Evolutionary conservation across 208 protist genomes (phyloP).

Genomic region (Leishmania amazonensis): DNA sequence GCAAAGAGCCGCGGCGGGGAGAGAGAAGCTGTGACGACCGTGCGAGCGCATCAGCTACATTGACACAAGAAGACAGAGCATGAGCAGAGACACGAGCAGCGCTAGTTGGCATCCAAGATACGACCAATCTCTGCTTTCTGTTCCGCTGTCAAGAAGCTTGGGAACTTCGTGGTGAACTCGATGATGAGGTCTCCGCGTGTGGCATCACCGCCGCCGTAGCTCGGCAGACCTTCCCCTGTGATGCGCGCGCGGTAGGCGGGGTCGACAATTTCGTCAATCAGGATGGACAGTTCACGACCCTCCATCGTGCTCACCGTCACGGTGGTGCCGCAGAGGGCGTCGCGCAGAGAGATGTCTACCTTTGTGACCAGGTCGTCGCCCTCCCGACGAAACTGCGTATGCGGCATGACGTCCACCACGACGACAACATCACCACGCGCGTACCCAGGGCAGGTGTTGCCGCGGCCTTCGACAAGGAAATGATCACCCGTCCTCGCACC

Average conservation of each 20-base stretch:
- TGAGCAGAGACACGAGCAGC: background rate
- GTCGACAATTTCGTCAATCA: constrained; percentile 90
- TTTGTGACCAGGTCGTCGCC: constrained; percentile 77
- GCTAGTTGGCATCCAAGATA: constrained; percentile 70
- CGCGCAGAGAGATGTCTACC: constrained; percentile 69
- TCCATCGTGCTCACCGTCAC: constrained; percentile 85
- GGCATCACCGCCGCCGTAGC: constrained; percentile 27
- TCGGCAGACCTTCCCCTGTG: constrained; percentile 71
- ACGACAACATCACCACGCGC: constrained; percentile 80
- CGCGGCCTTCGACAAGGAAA: constrained; percentile 63
- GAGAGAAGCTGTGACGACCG: background rate
- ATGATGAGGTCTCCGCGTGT: constrained; percentile 79
- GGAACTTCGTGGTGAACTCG: constrained; percentile 82
- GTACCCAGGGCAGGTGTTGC: constrained; percentile 59
- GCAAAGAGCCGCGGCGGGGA: background rate
- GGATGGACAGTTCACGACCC: constrained; percentile 63
- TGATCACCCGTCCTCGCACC: constrained; percentile 71
- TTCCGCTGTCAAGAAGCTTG: constrained; percentile 82
- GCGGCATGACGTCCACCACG: constrained; percentile 63
- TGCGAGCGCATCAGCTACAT: background rate
- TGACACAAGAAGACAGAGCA: constrained; percentile 17
- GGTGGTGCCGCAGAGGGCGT: constrained; percentile 88
- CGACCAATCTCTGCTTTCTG: constrained; percentile 86
- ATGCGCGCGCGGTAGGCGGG: constrained; percentile 76
- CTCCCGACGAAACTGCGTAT: constrained; percentile 80